phyloP scores from a whole-genome alignment of 2,329 filamentous ascomycete species.

The Colletotrichum tropicale region DNA sequence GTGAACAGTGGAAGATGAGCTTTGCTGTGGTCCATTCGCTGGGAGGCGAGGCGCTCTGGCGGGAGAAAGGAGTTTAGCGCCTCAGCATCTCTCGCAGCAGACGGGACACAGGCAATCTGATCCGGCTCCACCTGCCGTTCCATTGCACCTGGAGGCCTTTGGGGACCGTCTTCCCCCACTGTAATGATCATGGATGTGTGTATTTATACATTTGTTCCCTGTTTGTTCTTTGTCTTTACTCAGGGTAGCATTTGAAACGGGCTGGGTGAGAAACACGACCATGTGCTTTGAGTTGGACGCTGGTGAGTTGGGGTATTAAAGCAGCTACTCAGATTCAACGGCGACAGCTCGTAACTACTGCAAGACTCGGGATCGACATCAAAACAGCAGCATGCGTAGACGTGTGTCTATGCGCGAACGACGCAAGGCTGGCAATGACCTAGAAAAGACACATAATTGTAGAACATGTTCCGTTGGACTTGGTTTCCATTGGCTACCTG shows the following conservation, averaged over 20 bases:
- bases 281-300: neutral
- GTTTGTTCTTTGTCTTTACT: neutral
- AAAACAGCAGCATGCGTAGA: neutral
- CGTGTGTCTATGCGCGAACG: neutral
- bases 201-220: neutral
- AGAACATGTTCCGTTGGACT: neutral
- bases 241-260: neutral
- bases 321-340: neutral
- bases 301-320: neutral
- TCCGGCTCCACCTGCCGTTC: conserved; percentile 14
- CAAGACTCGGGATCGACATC: neutral
- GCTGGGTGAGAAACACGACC: neutral
- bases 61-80: conserved; percentile 1
- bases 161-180: neutral
- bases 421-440: neutral
- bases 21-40: neutral
- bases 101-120: neutral
- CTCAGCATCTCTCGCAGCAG: neutral
- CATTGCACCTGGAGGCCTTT: neutral
- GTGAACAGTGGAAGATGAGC: neutral
- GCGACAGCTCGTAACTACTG: neutral
- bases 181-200: neutral
- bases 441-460: neutral
- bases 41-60: neutral
- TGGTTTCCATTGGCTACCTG: neutral